A percentile compares a stretch with the other conserved stretches of the same genome.
These are phyloP conservation scores for Phytophthora pini DNA, from an alignment of 352 stramenopile genomes.

Conservation along the genomic window DNA sequence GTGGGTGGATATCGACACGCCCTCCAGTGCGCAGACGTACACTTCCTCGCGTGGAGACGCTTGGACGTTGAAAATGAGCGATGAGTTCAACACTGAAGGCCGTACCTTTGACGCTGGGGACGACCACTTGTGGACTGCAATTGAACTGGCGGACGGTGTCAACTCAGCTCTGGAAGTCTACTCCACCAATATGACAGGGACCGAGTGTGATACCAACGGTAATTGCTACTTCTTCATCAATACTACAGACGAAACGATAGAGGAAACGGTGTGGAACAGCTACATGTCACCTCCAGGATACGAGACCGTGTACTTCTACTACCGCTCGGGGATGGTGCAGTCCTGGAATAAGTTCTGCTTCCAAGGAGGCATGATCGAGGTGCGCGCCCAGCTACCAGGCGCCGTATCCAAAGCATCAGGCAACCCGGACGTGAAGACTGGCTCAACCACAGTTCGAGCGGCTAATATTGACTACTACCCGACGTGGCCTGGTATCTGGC, in stretches of 20 bases:
- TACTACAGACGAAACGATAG: constrained; percentile 38
- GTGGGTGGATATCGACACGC: constrained; percentile 21
- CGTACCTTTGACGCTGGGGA: constrained; percentile 90
- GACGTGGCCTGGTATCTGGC: constrained; percentile 95
- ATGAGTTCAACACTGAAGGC: constrained; percentile 44
- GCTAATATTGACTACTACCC: constrained; percentile 51
- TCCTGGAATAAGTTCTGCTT: constrained; percentile 97
- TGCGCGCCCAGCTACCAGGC: constrained; percentile 87
- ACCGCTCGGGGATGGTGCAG: constrained; percentile 86
- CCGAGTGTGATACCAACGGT: constrained; percentile 44
- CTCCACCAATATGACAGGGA: constrained; percentile 74
- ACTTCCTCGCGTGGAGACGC: constrained; percentile 54
- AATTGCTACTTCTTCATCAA: constrained; percentile 49
- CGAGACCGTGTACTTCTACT: constrained; percentile 42
- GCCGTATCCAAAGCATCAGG: constrained; percentile 47
- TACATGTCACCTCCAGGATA: constrained; percentile 30
- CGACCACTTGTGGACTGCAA: constrained; percentile 91
- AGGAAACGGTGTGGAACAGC: neutral
- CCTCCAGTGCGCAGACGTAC: constrained; percentile 20
- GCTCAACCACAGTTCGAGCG: constrained; percentile 19
- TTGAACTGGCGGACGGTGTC: constrained; percentile 56
- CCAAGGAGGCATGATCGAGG: constrained; percentile 91
- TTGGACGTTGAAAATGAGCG: constrained; percentile 74
- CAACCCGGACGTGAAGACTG: constrained; percentile 46
- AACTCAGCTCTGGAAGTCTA: constrained; percentile 93